A percentile compares a stretch with the other conserved stretches of the same genome.
Conservation (phyloP, 805 yeast species). For the Lipomyces spencermartinsiae region DNA sequence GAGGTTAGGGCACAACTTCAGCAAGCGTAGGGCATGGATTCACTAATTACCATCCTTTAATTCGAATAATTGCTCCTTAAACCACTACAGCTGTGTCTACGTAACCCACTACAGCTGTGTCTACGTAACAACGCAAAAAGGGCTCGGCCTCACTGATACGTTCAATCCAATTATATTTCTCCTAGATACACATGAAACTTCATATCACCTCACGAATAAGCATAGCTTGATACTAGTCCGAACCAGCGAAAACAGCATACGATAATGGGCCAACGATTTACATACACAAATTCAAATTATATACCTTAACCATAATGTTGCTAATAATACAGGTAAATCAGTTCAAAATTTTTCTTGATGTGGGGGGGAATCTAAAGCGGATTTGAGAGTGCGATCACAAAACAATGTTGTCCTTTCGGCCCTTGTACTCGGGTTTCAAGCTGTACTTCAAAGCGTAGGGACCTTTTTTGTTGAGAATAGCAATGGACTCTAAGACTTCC, state of each 20-base stretch:
- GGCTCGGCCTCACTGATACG: neutral
- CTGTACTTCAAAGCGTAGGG: constrained; percentile 94
- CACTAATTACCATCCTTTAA: too few species aligned
- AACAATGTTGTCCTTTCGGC: constrained; percentile 10
- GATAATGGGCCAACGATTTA: neutral
- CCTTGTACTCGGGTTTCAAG: constrained; percentile 86
- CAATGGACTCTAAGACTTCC: constrained; percentile 89
- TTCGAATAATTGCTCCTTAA: too few species aligned
- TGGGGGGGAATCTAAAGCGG: neutral
- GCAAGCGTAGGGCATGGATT: too few species aligned
- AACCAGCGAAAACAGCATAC: neutral
- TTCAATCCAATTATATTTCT: neutral
- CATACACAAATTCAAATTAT: neutral
- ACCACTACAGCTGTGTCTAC: too few species aligned
- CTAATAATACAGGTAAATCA: neutral
- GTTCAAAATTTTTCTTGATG: neutral
- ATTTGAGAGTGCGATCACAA: neutral
- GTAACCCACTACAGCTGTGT: too few species aligned
- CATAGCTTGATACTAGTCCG: neutral
- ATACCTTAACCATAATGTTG: neutral
- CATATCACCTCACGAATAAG: neutral
- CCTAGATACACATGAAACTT: neutral
- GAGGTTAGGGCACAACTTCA: too few species aligned
- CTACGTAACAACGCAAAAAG: too few species aligned
- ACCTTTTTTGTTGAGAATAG: constrained; percentile 88